Evolutionary conservation across 2,329 filamentous ascomycete genomes (phyloP).

Genomic region (Beauveria caledonica): DNA sequence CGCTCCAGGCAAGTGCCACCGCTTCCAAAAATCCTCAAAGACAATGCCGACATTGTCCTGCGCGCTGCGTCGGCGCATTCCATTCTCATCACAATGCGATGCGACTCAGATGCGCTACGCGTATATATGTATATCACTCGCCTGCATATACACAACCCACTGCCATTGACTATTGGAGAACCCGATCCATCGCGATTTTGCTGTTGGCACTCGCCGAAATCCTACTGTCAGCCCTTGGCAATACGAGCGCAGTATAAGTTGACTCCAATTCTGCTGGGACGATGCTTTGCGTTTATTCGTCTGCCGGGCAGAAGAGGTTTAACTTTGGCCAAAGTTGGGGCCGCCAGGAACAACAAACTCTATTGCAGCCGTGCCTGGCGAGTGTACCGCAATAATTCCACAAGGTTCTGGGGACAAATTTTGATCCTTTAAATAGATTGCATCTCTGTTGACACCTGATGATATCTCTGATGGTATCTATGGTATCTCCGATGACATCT

Average conservation of each 20-base stretch:
- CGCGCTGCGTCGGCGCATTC: background rate
- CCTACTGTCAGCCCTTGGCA: background rate
- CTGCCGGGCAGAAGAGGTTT: background rate
- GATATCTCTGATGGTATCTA: background rate
- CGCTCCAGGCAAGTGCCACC: background rate
- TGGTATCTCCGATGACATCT: no score
- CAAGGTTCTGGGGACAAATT: no score
- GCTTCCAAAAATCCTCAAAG: background rate
- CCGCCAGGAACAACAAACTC: background rate
- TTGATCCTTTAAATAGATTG: background rate
- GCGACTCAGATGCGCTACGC: background rate
- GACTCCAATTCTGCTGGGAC: no score
- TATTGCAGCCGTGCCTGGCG: background rate
- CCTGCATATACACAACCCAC: background rate
- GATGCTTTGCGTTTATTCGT: background rate
- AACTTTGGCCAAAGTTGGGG: background rate
- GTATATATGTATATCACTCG: background rate
- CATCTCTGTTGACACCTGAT: background rate
- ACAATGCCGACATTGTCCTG: slow-evolving; percentile 5
- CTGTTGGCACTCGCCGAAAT: background rate
- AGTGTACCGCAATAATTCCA: background rate
- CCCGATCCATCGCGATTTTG: background rate
- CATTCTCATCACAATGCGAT: background rate
- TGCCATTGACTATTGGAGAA: background rate
- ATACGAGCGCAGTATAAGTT: background rate